Percentiles rank a stretch among this genome's conserved stretches.
Evolutionary conservation across 306 rosid species (phyloP).

Genomic region (Castanea sativa): DNA sequence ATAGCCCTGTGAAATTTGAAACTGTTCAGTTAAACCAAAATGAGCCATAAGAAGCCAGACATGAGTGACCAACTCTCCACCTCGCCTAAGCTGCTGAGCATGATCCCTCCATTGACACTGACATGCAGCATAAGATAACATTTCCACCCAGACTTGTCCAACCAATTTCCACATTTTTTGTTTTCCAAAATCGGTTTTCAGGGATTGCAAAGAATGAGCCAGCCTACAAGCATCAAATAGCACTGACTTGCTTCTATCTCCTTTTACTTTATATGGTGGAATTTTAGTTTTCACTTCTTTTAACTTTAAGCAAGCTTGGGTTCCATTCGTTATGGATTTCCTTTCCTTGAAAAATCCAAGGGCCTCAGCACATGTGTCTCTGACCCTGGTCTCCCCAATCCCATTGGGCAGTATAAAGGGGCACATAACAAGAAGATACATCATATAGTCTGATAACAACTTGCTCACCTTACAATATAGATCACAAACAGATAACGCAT

Average conservation of each 20-base stretch:
- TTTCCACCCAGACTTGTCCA: conserved; percentile 26
- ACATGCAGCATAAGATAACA: conserved; percentile 29
- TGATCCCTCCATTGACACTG: conserved; percentile 14
- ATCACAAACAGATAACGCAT: too few relatives aligned
- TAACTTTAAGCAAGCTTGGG: neutral
- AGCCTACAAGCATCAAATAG: conserved; percentile 27
- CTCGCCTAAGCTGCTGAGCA: neutral
- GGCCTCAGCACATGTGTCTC: conserved; percentile 43
- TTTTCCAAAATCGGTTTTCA: neutral
- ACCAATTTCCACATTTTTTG: conserved; percentile 18
- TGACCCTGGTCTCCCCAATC: conserved; percentile 26
- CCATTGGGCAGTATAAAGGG: conserved; percentile 34
- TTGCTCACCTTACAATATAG: conserved; percentile 8
- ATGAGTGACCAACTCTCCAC: neutral
- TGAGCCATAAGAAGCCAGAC: conserved; percentile 36
- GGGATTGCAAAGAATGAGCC: neutral
- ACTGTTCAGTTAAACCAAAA: conserved; percentile 10
- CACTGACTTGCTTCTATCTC: conserved; percentile 33
- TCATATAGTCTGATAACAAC: conserved; percentile 25
- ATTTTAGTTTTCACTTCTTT: neutral
- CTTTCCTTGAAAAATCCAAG: conserved; percentile 16
- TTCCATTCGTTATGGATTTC: neutral
- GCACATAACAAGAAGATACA: conserved; percentile 27
- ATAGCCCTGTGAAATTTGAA: conserved; percentile 31
- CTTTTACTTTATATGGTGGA: conserved; percentile 23